Evolutionary conservation across 441 rosid genomes (phyloP), one percentile per base, ranked within the genome.

Genomic region (Arabidopsis lyrata): DNA sequence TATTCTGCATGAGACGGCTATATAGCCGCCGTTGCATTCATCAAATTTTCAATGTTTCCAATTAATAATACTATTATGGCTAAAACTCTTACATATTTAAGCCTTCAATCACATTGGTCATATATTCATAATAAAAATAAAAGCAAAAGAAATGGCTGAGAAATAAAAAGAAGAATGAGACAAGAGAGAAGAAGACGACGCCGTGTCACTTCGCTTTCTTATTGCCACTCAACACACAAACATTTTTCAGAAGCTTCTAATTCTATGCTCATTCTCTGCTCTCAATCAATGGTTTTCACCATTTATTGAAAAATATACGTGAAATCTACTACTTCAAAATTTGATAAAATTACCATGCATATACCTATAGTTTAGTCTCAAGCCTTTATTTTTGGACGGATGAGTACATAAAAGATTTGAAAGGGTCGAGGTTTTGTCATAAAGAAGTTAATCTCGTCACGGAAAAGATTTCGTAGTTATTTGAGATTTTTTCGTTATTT

Each of bases 201-300:
- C 42, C 22, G 53, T 69, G 79, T 76, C 75, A 76, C 75, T 45
- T 69, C 70, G 52, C 50, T 61, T 53, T 62, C 49, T 3, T 54
- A 42, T 20, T 67, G 44, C 49, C 32, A 55, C 45, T 75, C 70
- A 68, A 54, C 52, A 56, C 53, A 39, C 20, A 39, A 66, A 58
- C 42, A 34, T 68, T 62, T 57, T 15, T 68, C 66, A 69, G 79
- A 76, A 76, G 60, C 66, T 76, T 76, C 79, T 70, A 76, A 45
- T 22, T 75, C 69, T 69, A 36, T 54, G 29, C 55, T 76, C 64
- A 62, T 47, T 76, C 66, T 47, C 74, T 76, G 74, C 20, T 53
- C 39, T 68, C 55, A 29, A 29, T 29, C 31, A 29, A 29, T 29
- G 31, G 31, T 29, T 3, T 29, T 29, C 31, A 29, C 31, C 31